Base-by-base conservation (phyloP, 2,329 filamentous ascomycete species). In the Trichophyton rubrum region DNA sequence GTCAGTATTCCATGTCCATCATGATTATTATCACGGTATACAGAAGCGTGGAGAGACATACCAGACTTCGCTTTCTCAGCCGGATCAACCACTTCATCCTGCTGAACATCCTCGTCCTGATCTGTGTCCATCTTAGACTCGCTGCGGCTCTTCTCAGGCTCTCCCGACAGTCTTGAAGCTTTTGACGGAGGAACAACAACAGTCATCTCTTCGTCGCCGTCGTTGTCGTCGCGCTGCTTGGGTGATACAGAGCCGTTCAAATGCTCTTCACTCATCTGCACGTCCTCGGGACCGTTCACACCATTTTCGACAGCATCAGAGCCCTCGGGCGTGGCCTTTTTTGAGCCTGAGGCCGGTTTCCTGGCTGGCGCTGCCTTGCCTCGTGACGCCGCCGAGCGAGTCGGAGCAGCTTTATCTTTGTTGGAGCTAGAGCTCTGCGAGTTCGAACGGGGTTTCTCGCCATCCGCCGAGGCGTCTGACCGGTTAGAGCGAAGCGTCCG, bases 171-270 rank as follows among this genome's bases (percentile, higher is more conserved):
- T 75, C 83, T 79, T 64, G 80, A 77, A 68, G 78, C 77, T 78
- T 89, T 89, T 65, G 85, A 82, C 61, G 85, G 86, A 60, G 87
- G 86, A 51, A 90, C 86, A 68, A 90, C 87, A 65, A 90, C 86
- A 58, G 87, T 90, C 86, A 90, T 90, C 78, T 89, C 86, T 68
- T 78, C 85, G 67, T 88, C 86, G 69, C 81, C 85, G 69, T 90
- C 85, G 77, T 86, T 86, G 24, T 55, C 27, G 15, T 55, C 51
- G 51, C 27, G 27, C 87, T 88, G 68, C 80, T 69, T 68, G 27
- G 71, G 72, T 68, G 74, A 74, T 71, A 76, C 69, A 77, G 75
- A 72, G 69, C 71, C 72, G 72, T 81, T 80, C 68, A 77, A 72
- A 70, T 75, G 76, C 74, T 82, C 81, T 70, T 87, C 84, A 72